Percentiles rank a stretch among this genome's conserved stretches.
Conservation (phyloP, 2,329 filamentous ascomycete genomes). For the Berkeleyomyces basicola region DNA sequence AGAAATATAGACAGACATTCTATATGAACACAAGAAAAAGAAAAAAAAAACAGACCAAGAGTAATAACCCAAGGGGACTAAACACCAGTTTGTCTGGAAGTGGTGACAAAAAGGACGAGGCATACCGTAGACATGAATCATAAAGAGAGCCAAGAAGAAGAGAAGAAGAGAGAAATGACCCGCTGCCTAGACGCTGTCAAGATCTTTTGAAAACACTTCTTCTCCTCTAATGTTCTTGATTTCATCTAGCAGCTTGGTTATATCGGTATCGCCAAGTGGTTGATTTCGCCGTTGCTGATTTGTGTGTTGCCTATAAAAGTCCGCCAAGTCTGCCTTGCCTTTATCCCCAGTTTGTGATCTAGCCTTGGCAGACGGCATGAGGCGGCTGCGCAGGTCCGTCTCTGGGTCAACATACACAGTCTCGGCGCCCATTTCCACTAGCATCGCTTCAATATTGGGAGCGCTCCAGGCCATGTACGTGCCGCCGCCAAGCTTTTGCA, state of each 20-base stretch:
- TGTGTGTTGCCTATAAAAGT: not conserved
- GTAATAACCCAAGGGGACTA: not conserved
- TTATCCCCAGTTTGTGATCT: not conserved
- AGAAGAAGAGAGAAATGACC: too few species aligned
- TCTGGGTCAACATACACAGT: conserved; percentile 20
- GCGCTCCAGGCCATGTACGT: conserved; percentile 32
- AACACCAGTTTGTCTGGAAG: not conserved
- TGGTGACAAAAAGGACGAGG: not conserved
- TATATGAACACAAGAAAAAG: not conserved
- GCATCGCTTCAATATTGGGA: conserved; percentile 32
- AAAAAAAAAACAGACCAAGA: not conserved
- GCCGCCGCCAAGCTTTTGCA: conserved; percentile 34
- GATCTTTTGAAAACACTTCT: too few species aligned
- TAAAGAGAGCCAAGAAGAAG: too few species aligned
- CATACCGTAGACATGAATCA: too few species aligned
- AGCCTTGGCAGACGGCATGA: conserved; percentile 18
- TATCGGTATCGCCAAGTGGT: too few species aligned
- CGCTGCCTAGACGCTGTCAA: too few species aligned
- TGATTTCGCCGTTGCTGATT: too few species aligned
- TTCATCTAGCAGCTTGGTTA: too few species aligned
- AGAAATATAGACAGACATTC: not conserved
- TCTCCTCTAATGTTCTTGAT: too few species aligned
- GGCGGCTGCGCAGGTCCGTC: not conserved
- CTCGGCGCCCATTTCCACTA: conserved; percentile 31
- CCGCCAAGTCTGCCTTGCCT: not conserved